phyloP scores from a whole-genome alignment of 352 stramenopile genomes.

The Hyaloperonospora brassicae region DNA sequence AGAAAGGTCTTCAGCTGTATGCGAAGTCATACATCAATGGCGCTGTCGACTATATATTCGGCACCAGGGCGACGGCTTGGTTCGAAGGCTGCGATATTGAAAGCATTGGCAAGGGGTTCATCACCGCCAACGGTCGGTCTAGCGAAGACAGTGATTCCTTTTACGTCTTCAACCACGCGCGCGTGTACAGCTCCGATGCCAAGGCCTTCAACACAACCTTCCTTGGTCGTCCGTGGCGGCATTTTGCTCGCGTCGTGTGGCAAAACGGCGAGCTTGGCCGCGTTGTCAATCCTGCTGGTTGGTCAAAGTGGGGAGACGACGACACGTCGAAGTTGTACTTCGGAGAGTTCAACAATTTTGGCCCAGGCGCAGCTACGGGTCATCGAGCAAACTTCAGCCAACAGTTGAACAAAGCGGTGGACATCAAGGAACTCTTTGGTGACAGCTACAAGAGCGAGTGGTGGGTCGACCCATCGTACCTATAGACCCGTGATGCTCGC shows the following conservation, averaged over 20 bases:
- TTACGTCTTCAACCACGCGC: constrained; percentile 3
- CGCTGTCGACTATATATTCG: constrained; percentile 7
- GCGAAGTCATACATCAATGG: constrained; percentile 1
- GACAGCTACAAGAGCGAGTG: no score
- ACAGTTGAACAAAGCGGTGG: no score
- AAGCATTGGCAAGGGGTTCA: constrained; percentile 1
- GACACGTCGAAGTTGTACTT: constrained; percentile 7
- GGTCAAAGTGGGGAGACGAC: constrained; percentile 8
- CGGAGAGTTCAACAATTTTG: constrained; percentile 14
- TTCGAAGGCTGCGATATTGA: constrained; percentile 5
- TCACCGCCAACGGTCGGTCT: constrained; percentile 5
- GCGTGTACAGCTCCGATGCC: not conserved
- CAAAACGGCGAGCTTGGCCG: constrained; percentile 8
- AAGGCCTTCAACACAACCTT: not conserved
- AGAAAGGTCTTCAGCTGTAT: constrained; percentile 3
- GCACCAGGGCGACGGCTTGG: not conserved
- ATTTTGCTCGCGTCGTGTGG: constrained; percentile 7
- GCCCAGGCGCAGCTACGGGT: not conserved
- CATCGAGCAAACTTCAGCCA: no score
- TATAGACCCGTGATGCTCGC: no score
- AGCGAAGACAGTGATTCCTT: not conserved
- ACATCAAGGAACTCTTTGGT: no score
- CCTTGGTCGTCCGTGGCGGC: constrained; percentile 3
- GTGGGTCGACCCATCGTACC: no score
- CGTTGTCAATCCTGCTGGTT: constrained; percentile 9